Percentiles rank a stretch among this genome's conserved stretches.
Conservation (phyloP, 768 basidiomycete species). For the Brasilioporus rufonigricans region DNA sequence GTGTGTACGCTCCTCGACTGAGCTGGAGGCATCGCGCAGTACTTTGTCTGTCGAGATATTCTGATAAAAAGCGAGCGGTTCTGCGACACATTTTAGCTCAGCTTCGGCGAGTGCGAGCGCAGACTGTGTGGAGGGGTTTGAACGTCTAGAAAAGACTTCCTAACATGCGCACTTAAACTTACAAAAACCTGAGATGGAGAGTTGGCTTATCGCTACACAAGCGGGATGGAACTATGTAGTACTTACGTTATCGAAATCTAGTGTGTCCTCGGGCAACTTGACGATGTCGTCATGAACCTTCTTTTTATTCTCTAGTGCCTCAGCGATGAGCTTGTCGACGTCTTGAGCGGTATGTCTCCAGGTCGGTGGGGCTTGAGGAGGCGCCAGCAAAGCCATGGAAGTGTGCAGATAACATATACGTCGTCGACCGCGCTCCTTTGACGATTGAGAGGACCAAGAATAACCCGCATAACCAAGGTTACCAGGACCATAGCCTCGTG, state of each 20-base stretch:
- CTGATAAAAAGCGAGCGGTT: constrained; percentile 73
- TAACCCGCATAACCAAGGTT: not conserved
- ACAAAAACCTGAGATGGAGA: constrained; percentile 61
- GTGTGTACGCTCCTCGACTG: constrained; percentile 61
- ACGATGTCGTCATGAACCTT: constrained; percentile 58
- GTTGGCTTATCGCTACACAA: not conserved
- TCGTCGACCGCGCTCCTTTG: not conserved
- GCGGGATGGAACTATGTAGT: not conserved
- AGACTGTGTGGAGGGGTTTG: constrained; percentile 37
- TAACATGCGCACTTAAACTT: constrained; percentile 30
- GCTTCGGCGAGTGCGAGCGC: constrained; percentile 63
- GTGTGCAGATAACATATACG: not conserved
- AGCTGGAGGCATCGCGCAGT: constrained; percentile 75
- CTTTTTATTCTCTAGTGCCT: constrained; percentile 56
- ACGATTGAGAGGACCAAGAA: not conserved
- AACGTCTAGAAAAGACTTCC: constrained; percentile 9
- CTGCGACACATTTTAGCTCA: constrained; percentile 44
- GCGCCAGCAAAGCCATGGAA: constrained; percentile 46
- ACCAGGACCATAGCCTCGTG: not conserved
- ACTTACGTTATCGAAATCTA: constrained; percentile 66
- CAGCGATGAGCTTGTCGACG: constrained; percentile 53
- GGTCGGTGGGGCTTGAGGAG: constrained; percentile 62
- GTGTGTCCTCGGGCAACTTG: constrained; percentile 51
- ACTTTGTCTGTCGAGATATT: constrained; percentile 72
- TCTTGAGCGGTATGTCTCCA: constrained; percentile 70